phyloP scores from a whole-genome alignment of 371 early-diverging fungal species.

The Sporodiniella umbellata region DNA sequence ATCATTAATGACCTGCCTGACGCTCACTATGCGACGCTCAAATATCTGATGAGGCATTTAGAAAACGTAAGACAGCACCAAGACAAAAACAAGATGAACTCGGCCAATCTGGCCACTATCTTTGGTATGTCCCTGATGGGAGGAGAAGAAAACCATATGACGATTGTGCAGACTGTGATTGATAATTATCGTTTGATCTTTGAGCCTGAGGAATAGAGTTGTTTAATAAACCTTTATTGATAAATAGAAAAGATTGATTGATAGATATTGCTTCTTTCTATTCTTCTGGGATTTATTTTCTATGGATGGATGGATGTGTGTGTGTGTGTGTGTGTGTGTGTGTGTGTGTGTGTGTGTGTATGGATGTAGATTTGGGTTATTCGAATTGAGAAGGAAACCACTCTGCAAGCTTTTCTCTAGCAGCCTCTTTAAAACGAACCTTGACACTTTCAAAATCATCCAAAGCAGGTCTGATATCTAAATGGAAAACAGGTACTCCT shows the following conservation, averaged over 20 bases:
- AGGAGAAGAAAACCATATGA: constrained; percentile 46
- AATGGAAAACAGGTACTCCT: constrained; percentile 70
- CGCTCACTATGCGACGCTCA: constrained; percentile 77
- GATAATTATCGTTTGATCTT: constrained; percentile 59
- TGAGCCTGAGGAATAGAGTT: constrained; percentile 53
- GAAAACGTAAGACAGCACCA: constrained; percentile 73
- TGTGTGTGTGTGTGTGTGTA: too few species aligned
- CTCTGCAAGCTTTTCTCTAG: constrained; percentile 37
- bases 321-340: too few species aligned
- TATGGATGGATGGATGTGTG: too few species aligned
- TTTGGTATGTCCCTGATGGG: constrained; percentile 89
- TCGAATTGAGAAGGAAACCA: too few species aligned
- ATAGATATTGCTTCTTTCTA: too few species aligned
- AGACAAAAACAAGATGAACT: constrained; percentile 82
- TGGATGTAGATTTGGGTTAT: too few species aligned
- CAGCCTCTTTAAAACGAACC: constrained; percentile 58
- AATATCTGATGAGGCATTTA: constrained; percentile 72
- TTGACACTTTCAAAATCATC: constrained; percentile 63
- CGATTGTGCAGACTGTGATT: constrained; percentile 59
- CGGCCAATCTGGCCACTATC: constrained; percentile 81
- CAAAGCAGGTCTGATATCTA: constrained; percentile 82
- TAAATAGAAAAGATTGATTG: too few species aligned
- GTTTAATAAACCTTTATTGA: too few species aligned
- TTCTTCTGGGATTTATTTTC: too few species aligned
- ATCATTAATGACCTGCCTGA: constrained; percentile 72